Conservation (phyloP, 495 filamentous ascomycete genomes). For the Pyrenopolyporus hunteri region DNA sequence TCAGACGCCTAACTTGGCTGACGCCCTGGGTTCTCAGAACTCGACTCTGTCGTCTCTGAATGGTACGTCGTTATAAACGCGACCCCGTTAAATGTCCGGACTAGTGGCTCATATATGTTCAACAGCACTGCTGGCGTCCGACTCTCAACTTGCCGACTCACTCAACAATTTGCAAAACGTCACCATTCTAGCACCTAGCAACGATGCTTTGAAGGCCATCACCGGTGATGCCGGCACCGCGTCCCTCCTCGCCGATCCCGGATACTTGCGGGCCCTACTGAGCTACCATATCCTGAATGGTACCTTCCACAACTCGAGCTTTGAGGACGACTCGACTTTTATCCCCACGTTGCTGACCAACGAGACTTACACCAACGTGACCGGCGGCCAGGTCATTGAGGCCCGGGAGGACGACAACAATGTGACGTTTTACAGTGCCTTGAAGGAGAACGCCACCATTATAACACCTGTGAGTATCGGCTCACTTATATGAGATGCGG, state of each 20-base stretch:
- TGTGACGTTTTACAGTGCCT: constrained; percentile 49
- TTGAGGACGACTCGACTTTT: constrained; percentile 55
- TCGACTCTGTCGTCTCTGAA: constrained; percentile 43
- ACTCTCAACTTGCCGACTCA: constrained; percentile 46
- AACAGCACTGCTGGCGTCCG: constrained; percentile 47
- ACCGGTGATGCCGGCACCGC: constrained; percentile 41
- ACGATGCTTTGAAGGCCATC: constrained; percentile 60
- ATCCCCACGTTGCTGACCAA: constrained; percentile 62
- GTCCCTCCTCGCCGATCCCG: constrained; percentile 42
- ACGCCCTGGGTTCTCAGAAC: constrained; percentile 48
- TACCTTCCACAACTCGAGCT: constrained; percentile 50
- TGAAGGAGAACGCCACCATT: constrained; percentile 45
- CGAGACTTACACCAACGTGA: constrained; percentile 52
- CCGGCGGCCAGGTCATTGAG: constrained; percentile 50
- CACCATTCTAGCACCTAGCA: constrained; percentile 69
- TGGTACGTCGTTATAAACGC: constrained; percentile 27
- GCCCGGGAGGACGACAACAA: constrained; percentile 41
- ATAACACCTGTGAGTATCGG: constrained; percentile 43
- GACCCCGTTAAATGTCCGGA: background rate
- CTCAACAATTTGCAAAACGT: constrained; percentile 58
- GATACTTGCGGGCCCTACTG: constrained; percentile 57
- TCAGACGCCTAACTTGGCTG: constrained; percentile 43
- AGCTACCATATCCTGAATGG: constrained; percentile 71
- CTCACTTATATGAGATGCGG: background rate
- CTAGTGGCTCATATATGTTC: background rate